Conservation (phyloP, 1,284 basidiomycete species). For the Fomitopsis betulina region DNA sequence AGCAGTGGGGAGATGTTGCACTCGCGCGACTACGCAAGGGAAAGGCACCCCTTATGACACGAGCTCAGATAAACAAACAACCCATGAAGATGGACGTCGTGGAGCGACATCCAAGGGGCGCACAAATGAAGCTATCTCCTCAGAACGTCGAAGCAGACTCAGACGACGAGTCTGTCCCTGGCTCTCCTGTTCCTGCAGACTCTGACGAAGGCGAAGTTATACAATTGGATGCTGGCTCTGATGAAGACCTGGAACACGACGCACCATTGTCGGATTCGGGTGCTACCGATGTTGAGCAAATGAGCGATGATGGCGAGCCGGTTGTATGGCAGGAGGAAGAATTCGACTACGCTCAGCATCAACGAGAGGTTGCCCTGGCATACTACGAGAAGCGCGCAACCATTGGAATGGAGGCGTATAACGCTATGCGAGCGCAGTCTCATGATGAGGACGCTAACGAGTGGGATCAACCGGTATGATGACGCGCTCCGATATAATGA, state of each 20-base stretch:
- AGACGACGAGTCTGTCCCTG: conserved; percentile 43
- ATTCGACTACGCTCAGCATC: conserved; percentile 56
- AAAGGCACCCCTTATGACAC: conserved; percentile 36
- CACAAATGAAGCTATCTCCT: conserved; percentile 18
- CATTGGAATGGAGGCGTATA: conserved; percentile 48
- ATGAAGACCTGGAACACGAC: conserved; percentile 13
- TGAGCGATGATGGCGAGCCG: conserved; percentile 22
- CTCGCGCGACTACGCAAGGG: conserved; percentile 40
- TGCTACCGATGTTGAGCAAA: conserved; percentile 24
- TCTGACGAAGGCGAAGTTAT: conserved; percentile 45
- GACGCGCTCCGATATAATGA: background rate
- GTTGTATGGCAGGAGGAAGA: conserved; percentile 47
- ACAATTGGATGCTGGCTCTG: conserved; percentile 19
- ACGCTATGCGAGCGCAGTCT: conserved; percentile 44
- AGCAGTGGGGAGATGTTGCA: conserved; percentile 53
- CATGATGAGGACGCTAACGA: conserved; percentile 36
- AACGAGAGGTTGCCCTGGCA: conserved; percentile 69
- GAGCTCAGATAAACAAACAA: conserved; percentile 33
- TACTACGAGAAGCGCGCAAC: conserved; percentile 58
- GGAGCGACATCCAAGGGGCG: conserved; percentile 45
- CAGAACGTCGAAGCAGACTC: conserved; percentile 31
- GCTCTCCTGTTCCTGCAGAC: conserved; percentile 30
- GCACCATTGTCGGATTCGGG: conserved; percentile 15
- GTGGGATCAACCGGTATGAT: conserved; percentile 38
- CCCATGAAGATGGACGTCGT: conserved; percentile 68